A percentile compares a stretch with the other conserved stretches of the same genome.
Evolutionary conservation across 208 protist genomes (phyloP).

Genomic region (Balamuthia mandrillaris): DNA sequence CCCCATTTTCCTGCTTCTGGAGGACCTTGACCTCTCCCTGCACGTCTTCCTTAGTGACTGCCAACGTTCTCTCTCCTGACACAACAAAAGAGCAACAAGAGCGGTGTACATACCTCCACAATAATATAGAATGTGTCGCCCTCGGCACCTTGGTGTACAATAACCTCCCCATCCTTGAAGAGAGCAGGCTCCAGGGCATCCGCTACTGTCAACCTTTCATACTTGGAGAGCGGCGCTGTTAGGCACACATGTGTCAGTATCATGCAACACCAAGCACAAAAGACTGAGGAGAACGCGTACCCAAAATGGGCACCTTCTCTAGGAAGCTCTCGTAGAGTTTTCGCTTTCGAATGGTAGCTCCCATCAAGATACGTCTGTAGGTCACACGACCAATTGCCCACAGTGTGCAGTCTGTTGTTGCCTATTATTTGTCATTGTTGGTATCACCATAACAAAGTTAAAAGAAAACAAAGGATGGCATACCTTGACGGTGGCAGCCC

Average conservation of each 20-base stretch:
- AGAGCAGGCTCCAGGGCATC: slow-evolving; percentile 55
- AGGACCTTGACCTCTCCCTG: background rate
- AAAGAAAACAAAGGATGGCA: background rate
- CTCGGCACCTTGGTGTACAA: slow-evolving; percentile 70
- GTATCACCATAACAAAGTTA: background rate
- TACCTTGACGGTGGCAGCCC: slow-evolving; percentile 46
- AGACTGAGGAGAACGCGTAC: background rate
- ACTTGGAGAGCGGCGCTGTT: background rate
- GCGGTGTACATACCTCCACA: slow-evolving; percentile 42
- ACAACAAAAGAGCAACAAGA: background rate
- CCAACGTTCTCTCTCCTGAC: background rate
- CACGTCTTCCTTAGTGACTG: background rate
- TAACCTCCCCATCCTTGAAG: slow-evolving; percentile 42
- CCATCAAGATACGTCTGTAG: slow-evolving; percentile 67
- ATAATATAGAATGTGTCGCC: slow-evolving; percentile 73
- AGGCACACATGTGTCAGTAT: background rate
- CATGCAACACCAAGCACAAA: background rate
- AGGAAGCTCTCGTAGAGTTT: slow-evolving; percentile 66
- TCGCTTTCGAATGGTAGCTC: slow-evolving; percentile 50
- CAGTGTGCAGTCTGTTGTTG: background rate
- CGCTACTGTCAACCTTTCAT: slow-evolving; percentile 45
- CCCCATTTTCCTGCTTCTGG: background rate
- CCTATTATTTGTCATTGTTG: background rate
- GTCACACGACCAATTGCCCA: slow-evolving; percentile 72
- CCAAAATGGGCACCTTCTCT: slow-evolving; percentile 59